A percentile compares a stretch with the other conserved stretches of the same genome.
These are phyloP conservation scores for Mycosarcoma maydis DNA, from an alignment of 1,284 basidiomycete species.

Conservation along the genomic window DNA sequence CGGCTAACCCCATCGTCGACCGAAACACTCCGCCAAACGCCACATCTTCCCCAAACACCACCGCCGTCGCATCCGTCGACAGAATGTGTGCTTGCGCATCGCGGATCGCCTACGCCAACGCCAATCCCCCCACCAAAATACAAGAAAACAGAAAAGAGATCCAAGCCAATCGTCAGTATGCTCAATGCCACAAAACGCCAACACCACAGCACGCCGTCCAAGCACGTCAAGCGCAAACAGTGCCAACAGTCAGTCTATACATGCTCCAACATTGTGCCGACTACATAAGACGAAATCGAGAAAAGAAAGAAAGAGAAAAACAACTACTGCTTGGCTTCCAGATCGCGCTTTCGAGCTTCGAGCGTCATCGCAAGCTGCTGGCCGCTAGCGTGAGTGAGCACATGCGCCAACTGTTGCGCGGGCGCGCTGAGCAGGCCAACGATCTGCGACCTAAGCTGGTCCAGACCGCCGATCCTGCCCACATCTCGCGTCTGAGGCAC, in stretches of 20 bases:
- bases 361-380: constrained; percentile 55
- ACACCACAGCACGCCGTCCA: background rate
- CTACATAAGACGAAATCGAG: no score
- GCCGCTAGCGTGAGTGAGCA: constrained; percentile 58
- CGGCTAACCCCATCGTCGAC: constrained; percentile 87
- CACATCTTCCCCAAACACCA: constrained; percentile 79
- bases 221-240: background rate
- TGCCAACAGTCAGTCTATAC: constrained; percentile 8
- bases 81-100: constrained; percentile 59
- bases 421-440: constrained; percentile 61
- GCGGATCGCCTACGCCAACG: constrained; percentile 54
- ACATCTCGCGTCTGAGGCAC: constrained; percentile 54
- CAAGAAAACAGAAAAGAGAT: background rate
- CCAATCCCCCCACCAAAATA: background rate
- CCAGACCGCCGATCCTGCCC: constrained; percentile 49
- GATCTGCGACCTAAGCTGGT: constrained; percentile 58
- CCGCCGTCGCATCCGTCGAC: constrained; percentile 77
- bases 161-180: constrained; percentile 4
- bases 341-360: constrained; percentile 54
- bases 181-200: constrained; percentile 6
- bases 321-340: constrained; percentile 48
- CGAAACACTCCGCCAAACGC: constrained; percentile 89
- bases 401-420: constrained; percentile 53
- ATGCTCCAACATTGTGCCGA: no score
- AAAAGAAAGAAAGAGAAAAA: no score